Percentiles rank a stretch among this genome's conserved stretches.
Evolutionary conservation across 1,284 basidiomycete species (phyloP).

Genomic region (Sporisorium sorghi): DNA sequence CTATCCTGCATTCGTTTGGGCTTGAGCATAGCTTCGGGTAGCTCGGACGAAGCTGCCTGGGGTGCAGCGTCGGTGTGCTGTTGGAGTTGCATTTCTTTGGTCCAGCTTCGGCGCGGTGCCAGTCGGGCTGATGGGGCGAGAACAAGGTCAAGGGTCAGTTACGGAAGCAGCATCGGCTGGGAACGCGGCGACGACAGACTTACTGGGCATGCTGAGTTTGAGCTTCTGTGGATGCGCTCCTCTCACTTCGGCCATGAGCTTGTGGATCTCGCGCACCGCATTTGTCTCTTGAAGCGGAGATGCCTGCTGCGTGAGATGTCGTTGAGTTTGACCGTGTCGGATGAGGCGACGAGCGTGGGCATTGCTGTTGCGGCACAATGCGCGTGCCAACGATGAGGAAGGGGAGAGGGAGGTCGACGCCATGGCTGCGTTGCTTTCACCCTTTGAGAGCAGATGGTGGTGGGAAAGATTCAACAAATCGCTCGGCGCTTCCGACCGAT

Average conservation of each 20-base stretch:
- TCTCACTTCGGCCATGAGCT: constrained; percentile 51
- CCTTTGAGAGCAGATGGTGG: neutral
- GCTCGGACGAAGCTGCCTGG: constrained; percentile 14
- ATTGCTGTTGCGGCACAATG: constrained; percentile 7
- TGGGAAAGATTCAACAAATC: neutral
- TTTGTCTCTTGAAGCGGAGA: constrained; percentile 52
- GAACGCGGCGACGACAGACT: neutral
- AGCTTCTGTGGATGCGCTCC: constrained; percentile 43
- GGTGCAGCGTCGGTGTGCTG: constrained; percentile 4
- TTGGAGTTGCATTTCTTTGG: constrained; percentile 46
- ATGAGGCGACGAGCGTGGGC: neutral
- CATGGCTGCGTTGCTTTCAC: constrained; percentile 11
- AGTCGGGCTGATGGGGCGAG: constrained; percentile 29
- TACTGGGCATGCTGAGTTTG: constrained; percentile 51
- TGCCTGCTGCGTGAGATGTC: constrained; percentile 33
- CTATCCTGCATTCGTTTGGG: constrained; percentile 66
- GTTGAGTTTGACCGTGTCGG: constrained; percentile 3
- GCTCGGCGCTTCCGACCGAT: neutral
- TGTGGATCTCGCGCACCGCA: constrained; percentile 48
- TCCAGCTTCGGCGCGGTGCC: constrained; percentile 49
- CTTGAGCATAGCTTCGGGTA: constrained; percentile 39
- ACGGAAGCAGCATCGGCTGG: neutral
- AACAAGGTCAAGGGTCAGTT: neutral
- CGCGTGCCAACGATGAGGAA: constrained; percentile 14
- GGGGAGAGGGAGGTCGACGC: constrained; percentile 16